Evolutionary conservation across 208 protist species (phyloP).

Genomic region (Leishmania major): DNA sequence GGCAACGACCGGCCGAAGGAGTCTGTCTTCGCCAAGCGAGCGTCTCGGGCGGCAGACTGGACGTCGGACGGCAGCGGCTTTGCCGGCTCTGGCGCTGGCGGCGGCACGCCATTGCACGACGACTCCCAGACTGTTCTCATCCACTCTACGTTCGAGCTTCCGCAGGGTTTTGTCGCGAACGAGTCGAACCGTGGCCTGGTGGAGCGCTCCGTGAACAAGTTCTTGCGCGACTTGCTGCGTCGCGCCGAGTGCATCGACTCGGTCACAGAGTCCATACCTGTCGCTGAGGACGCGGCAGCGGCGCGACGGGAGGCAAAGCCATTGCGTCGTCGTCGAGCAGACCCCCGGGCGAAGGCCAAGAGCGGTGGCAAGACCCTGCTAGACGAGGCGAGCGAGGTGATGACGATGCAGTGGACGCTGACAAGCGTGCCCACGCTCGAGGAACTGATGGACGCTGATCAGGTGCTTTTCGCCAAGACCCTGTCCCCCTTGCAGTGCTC

Average conservation of each 20-base stretch:
- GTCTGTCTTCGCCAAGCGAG: slow-evolving; percentile 29
- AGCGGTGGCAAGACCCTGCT: slow-evolving; percentile 57
- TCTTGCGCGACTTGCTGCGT: slow-evolving; percentile 87
- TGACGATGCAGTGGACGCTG: slow-evolving; percentile 74
- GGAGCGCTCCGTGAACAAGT: slow-evolving; percentile 89
- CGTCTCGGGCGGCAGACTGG: slow-evolving; percentile 9
- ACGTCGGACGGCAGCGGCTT: background rate
- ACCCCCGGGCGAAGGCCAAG: slow-evolving; percentile 15
- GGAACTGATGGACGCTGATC: slow-evolving; percentile 92
- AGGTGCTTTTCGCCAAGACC: slow-evolving; percentile 76
- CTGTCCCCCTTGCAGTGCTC: slow-evolving; percentile 88
- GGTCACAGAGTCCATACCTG: slow-evolving; percentile 75
- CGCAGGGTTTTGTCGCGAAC: slow-evolving; percentile 71
- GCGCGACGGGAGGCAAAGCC: slow-evolving; percentile 77
- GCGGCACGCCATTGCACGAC: background rate
- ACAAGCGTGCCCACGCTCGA: slow-evolving; percentile 79
- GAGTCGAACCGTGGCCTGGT: slow-evolving; percentile 79
- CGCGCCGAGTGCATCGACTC: slow-evolving; percentile 85
- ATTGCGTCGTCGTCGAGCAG: slow-evolving; percentile 61
- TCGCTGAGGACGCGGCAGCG: slow-evolving; percentile 74
- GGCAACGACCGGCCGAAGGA: slow-evolving; percentile 6
- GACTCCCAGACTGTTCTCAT: slow-evolving; percentile 28
- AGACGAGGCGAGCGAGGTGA: slow-evolving; percentile 86
- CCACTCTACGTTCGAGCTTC: slow-evolving; percentile 82
- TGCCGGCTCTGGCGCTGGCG: slow-evolving; percentile 1